These are phyloP conservation scores for Termitomyces titanicus DNA, from an alignment of 768 basidiomycete species.

Conservation along the genomic window DNA sequence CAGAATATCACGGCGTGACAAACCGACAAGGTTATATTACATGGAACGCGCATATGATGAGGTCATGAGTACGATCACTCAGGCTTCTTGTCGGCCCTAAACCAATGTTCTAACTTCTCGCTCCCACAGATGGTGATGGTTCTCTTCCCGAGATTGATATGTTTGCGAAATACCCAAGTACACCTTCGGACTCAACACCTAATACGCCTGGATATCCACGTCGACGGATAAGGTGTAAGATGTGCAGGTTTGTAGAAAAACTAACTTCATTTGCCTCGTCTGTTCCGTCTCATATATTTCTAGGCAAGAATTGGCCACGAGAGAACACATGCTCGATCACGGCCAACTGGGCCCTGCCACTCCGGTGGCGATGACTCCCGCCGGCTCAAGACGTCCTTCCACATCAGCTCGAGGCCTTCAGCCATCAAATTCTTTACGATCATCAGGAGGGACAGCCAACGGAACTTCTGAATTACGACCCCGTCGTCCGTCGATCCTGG, in stretches of 20 bases:
- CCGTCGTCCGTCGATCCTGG: constrained; percentile 27
- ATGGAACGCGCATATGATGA: constrained; percentile 71
- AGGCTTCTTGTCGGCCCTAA: constrained; percentile 16
- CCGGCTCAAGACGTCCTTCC: constrained; percentile 21
- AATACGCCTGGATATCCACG: constrained; percentile 51
- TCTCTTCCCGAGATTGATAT: constrained; percentile 60
- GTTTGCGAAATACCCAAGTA: constrained; percentile 72
- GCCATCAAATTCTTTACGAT: constrained; percentile 21
- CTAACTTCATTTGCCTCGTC: neutral
- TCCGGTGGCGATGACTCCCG: constrained; percentile 47
- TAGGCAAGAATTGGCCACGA: constrained; percentile 80
- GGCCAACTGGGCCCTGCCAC: constrained; percentile 72
- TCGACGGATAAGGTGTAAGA: constrained; percentile 82
- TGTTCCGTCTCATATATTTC: neutral
- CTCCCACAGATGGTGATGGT: constrained; percentile 66
- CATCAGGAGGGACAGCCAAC: constrained; percentile 15
- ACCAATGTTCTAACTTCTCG: constrained; percentile 4
- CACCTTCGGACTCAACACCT: constrained; percentile 58
- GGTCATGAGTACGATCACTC: constrained; percentile 64
- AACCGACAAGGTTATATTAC: constrained; percentile 77
- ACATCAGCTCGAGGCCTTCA: constrained; percentile 17
- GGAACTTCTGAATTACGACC: constrained; percentile 19
- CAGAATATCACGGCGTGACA: constrained; percentile 63
- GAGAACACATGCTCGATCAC: constrained; percentile 94
- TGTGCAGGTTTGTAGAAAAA: constrained; percentile 67